A percentile compares a stretch with the other conserved stretches of the same genome.
phyloP scores from a whole-genome alignment of 257 asterid genomes.

The Ocimum tenuiflorum region DNA sequence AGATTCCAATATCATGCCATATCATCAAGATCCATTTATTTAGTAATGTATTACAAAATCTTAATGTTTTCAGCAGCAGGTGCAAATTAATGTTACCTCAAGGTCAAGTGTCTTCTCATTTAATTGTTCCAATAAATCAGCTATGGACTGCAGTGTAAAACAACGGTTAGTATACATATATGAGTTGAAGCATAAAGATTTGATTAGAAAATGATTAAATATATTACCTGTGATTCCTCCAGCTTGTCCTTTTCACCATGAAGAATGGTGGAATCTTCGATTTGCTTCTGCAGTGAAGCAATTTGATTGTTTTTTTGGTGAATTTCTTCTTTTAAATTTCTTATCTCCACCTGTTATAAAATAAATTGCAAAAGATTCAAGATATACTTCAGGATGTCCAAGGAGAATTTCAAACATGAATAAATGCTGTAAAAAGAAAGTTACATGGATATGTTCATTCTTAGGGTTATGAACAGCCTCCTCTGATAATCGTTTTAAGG shows the following conservation, averaged over 20 bases:
- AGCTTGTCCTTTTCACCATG: constrained; percentile 43
- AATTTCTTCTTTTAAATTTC: constrained; percentile 68
- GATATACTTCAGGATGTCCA: constrained; percentile 15
- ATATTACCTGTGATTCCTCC: constrained; percentile 65
- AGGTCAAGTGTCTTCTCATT: constrained; percentile 95
- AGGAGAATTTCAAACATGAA: constrained; percentile 11
- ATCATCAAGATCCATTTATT: background rate
- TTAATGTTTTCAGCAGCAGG: background rate
- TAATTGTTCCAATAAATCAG: constrained; percentile 72
- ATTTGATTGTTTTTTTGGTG: constrained; percentile 62
- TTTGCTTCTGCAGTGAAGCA: constrained; percentile 66
- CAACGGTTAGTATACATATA: constrained; percentile 14
- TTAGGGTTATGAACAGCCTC: constrained; percentile 55
- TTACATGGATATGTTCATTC: constrained; percentile 64
- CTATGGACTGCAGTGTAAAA: constrained; percentile 47
- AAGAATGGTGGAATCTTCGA: constrained; percentile 47
- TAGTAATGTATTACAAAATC: background rate
- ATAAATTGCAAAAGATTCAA: constrained; percentile 18
- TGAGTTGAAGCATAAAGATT: constrained; percentile 6
- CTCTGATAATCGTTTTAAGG: constrained; percentile 72
- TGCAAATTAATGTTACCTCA: constrained; percentile 55
- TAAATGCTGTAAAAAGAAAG: constrained; percentile 14
- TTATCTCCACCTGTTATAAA: constrained; percentile 51
- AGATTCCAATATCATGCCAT: background rate
- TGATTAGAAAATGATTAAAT: background rate